Base-by-base conservation (phyloP, 2,329 filamentous ascomycete species). In the Xylaria sp. region DNA sequence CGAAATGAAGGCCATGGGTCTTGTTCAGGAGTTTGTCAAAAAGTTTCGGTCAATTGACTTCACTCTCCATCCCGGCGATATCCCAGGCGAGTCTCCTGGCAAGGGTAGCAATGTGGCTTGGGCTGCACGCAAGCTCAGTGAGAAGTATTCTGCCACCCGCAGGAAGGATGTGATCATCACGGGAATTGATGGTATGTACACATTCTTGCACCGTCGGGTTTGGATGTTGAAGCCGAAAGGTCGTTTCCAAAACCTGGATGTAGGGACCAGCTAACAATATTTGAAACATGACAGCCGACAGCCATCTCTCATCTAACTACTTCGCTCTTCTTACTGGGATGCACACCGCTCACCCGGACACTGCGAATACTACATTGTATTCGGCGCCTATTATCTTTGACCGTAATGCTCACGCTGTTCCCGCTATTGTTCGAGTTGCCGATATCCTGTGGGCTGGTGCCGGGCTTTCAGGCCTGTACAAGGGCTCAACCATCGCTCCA, bases 81-180 rank as follows among this genome's bases (percentile, higher is more conserved):
- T 90, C 47, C 80, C 82, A 2, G 84, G 85, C 11, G 88, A 91
- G 67, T 82, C 87, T 45, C 85, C 87, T 49, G 88, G 88, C 53
- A 91, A 91, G 67, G 88, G 88, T 59, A 90, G 87, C 74, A 91
- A 91, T 69, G 79, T 88, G 56, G 82, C 83, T 47, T 91, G 87
- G 85, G 86, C 86, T 17, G 87, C 86, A 8, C 81, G 82, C 59
- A 84, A 86, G 68, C 76, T 87, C 47, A 86, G 84, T 67, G 79
- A 81, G 63, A 84, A 79, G 63, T 88, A 89, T 63, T 68, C 78
- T 4, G 72, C 80, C 52, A 68, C 67, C 7, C 63, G 73, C 60
- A 77, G 84, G 55, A 82, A 81, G 61, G 80, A 89, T 65, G 82
- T 89, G 4, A 79, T 90, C 44, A 76, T 90, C 52, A 90, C 88